Percentiles rank a stretch among this genome's conserved stretches.
Conservation (phyloP, 2,329 filamentous ascomycete genomes). For the Ophiosphaerella korrae region DNA sequence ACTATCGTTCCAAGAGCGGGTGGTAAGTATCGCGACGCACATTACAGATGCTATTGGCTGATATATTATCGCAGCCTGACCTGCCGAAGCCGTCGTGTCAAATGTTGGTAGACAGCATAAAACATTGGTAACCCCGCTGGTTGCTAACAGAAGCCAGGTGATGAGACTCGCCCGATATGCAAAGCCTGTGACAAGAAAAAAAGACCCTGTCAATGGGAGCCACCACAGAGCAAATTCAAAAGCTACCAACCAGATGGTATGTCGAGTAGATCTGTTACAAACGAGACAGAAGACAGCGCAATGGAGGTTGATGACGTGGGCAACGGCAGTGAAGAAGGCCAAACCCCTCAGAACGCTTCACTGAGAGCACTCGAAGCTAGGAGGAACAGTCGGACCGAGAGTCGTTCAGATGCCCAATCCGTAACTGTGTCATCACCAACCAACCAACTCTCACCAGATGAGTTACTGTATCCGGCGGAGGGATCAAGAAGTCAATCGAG, state of each 20-base stretch:
- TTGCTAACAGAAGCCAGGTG: constrained; percentile 21
- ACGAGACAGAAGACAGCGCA: constrained; percentile 7
- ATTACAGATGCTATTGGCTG: constrained; percentile 3
- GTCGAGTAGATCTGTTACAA: constrained; percentile 16
- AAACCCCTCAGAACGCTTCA: constrained; percentile 21
- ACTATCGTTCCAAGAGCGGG: constrained; percentile 38
- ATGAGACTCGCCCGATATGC: constrained; percentile 35
- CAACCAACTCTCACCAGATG: constrained; percentile 17
- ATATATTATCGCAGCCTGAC: constrained; percentile 25
- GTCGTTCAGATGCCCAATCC: constrained; percentile 11
- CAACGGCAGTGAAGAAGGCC: constrained; percentile 11
- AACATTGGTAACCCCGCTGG: constrained; percentile 2
- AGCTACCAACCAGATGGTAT: constrained; percentile 30
- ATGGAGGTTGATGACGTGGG: constrained; percentile 17
- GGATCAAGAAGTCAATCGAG: constrained; percentile 3
- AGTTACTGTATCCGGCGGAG: constrained; percentile 11
- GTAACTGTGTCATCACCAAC: constrained; percentile 17
- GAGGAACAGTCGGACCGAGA: constrained; percentile 16
- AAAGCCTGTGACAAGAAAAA: constrained; percentile 41
- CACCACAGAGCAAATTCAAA: constrained; percentile 32
- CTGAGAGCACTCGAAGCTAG: constrained; percentile 13
- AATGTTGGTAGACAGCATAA: constrained; percentile 23
- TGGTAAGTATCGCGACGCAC: constrained; percentile 28
- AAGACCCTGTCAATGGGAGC: constrained; percentile 38
- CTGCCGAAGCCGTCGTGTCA: constrained; percentile 39